phyloP scores from a whole-genome alignment of 345 rosid genomes.

The Raphanus sativus region DNA sequence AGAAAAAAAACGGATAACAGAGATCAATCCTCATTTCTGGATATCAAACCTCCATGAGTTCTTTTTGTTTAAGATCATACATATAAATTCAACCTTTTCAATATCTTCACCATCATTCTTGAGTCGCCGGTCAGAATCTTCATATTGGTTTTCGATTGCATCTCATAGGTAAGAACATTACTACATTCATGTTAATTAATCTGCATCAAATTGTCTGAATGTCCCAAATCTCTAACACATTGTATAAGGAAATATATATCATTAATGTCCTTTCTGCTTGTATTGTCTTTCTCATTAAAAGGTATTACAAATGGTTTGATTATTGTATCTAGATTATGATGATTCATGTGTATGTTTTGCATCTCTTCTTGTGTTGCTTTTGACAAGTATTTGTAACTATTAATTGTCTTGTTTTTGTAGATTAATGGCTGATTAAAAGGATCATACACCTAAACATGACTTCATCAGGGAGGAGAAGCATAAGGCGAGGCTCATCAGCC shows the following conservation, averaged over 20 bases:
- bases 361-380: background rate
- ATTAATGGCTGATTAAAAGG: background rate
- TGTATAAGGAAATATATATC: background rate
- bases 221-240: background rate
- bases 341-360: background rate
- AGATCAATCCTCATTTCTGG: slow-evolving; percentile 23
- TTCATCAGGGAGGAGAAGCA: slow-evolving; percentile 36
- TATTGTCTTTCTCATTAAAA: background rate
- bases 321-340: background rate
- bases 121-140: background rate
- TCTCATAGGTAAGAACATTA: background rate
- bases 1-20: slow-evolving; percentile 8
- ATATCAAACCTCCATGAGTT: background rate
- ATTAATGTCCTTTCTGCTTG: background rate
- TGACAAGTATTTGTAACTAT: background rate
- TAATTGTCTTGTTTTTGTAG: background rate
- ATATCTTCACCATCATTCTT: background rate
- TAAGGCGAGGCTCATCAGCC: slow-evolving; percentile 25
- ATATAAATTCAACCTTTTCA: slow-evolving; percentile 7
- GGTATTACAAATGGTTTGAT: background rate
- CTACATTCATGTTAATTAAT: background rate
- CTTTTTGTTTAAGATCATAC: slow-evolving; percentile 12
- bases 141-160: background rate
- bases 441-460: background rate
- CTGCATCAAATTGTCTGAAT: background rate